These are phyloP conservation scores for Annona squamosa DNA, from an alignment of 164 flowering plant species.

Conservation along the genomic window DNA sequence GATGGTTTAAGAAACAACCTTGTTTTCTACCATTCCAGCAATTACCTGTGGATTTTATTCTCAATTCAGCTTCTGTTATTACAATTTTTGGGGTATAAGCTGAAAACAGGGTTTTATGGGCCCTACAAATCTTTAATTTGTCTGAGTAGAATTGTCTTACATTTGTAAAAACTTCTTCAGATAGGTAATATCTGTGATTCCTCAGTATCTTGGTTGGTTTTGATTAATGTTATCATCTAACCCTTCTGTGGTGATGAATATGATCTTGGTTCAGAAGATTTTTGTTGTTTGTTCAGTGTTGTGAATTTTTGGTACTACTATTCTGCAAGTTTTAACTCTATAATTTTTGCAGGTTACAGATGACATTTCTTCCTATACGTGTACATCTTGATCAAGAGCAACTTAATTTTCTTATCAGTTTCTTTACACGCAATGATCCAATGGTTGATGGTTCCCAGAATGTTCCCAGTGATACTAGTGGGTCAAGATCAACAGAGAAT, in stretches of 20 bases:
- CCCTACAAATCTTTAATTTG: background rate
- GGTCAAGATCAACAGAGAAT: constrained; percentile 24
- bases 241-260: background rate
- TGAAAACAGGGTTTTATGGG: background rate
- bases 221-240: background rate
- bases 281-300: background rate
- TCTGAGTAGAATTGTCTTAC: background rate
- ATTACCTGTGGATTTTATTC: background rate
- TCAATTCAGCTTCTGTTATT: background rate
- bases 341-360: constrained; percentile 44
- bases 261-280: background rate
- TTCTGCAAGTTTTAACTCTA: background rate
- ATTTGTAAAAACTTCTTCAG: background rate
- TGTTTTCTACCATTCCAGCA: background rate
- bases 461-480: constrained; percentile 28
- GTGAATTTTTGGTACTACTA: background rate
- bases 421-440: constrained; percentile 46
- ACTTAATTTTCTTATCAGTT: constrained; percentile 79
- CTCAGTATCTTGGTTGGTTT: background rate
- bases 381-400: constrained; percentile 95
- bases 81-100: background rate
- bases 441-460: constrained; percentile 30
- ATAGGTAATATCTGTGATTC: background rate
- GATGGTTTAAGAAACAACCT: background rate
- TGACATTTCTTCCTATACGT: constrained; percentile 68